These are phyloP conservation scores for Plantago coronopus DNA, from an alignment of 305 asterid genomes.

Conservation along the genomic window DNA sequence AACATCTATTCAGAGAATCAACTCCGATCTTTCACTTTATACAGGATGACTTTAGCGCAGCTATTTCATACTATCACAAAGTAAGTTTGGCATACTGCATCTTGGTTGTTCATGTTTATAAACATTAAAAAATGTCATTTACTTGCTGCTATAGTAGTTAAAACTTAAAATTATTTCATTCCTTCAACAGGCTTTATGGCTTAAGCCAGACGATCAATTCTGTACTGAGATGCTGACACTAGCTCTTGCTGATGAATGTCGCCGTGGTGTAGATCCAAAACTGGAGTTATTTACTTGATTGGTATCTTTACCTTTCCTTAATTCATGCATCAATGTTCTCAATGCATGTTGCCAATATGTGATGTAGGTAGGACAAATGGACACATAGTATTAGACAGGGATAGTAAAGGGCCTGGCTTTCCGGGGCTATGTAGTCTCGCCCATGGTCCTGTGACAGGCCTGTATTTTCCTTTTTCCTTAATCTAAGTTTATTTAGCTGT, in stretches of 20 bases:
- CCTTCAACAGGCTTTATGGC: conserved; percentile 72
- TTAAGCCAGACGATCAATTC: conserved; percentile 76
- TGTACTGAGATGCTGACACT: conserved; percentile 86
- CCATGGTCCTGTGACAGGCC: too few species aligned
- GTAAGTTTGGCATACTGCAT: conserved; percentile 31
- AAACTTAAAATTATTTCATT: conserved; percentile 3
- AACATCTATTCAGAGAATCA: neutral
- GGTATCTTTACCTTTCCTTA: conserved; percentile 1
- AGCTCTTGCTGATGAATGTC: conserved; percentile 82
- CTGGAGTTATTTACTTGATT: conserved; percentile 40
- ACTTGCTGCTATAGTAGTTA: neutral
- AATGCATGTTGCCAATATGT: conserved; percentile 23
- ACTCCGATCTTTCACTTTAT: conserved; percentile 19
- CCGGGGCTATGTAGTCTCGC: too few species aligned
- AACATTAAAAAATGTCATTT: neutral
- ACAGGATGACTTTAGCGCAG: conserved; percentile 78
- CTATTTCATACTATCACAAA: conserved; percentile 90
- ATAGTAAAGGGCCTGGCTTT: too few species aligned
- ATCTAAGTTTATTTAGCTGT: too few species aligned
- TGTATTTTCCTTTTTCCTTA: too few species aligned
- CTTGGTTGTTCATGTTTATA: neutral
- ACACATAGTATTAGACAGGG: too few species aligned
- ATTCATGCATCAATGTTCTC: conserved; percentile 23
- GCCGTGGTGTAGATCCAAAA: conserved; percentile 33
- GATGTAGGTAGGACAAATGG: neutral